These are phyloP conservation scores for Globisporangium canariense DNA, from an alignment of 352 stramenopile genomes.

Conservation along the genomic window DNA sequence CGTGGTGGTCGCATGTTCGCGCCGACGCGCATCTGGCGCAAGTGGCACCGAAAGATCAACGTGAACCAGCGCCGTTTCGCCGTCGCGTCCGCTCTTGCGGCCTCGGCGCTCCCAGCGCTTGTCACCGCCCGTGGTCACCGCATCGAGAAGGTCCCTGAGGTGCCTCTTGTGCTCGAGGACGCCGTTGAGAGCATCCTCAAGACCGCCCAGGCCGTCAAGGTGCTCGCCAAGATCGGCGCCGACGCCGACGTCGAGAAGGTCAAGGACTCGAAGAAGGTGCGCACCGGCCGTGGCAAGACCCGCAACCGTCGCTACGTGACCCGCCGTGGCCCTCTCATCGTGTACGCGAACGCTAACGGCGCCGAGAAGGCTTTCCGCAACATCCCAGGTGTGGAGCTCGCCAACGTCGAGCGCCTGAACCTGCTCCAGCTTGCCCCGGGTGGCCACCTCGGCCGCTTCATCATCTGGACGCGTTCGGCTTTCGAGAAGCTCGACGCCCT, in stretches of 20 bases:
- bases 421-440: slow-evolving; percentile 96
- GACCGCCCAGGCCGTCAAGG: slow-evolving; percentile 94
- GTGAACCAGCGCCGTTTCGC: slow-evolving; percentile 98
- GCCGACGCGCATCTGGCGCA: slow-evolving; percentile 98
- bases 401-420: slow-evolving; percentile 97
- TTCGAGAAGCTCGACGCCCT: slow-evolving; percentile 97
- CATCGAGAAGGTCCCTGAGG: slow-evolving; percentile 96
- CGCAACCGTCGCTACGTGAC: slow-evolving; percentile 97
- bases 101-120: slow-evolving; percentile 94
- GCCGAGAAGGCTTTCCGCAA: slow-evolving; percentile 97
- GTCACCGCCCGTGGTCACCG: slow-evolving; percentile 98
- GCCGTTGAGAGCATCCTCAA: slow-evolving; percentile 92
- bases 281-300: slow-evolving; percentile 98
- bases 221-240: slow-evolving; percentile 93
- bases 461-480: slow-evolving; percentile 98
- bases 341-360: slow-evolving; percentile 94
- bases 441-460: slow-evolving; percentile 98
- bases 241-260: slow-evolving; percentile 97
- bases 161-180: slow-evolving; percentile 97
- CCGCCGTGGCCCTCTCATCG: slow-evolving; percentile 94
- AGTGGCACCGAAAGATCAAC: slow-evolving; percentile 99
- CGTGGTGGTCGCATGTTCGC: slow-evolving; percentile 98
- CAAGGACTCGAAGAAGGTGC: slow-evolving; percentile 97
- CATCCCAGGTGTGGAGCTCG: slow-evolving; percentile 97
- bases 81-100: slow-evolving; percentile 96